Evolutionary conservation across 2,329 filamentous ascomycete genomes (phyloP).

Genomic region (Mycosphaerelloides madeirae): DNA sequence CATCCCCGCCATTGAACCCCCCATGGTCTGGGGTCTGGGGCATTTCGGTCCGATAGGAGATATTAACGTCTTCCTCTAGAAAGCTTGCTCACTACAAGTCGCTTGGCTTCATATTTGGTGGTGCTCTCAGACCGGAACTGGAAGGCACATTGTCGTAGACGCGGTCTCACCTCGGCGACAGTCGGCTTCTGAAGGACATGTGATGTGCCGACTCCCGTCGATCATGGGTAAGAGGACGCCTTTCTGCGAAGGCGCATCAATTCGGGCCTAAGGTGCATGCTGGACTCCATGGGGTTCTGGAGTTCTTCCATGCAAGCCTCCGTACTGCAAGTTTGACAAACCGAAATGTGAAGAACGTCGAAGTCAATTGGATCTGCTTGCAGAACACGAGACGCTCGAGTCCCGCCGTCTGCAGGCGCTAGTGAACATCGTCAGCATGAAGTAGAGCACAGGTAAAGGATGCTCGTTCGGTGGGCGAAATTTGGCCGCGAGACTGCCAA

Average conservation of each 20-base stretch:
- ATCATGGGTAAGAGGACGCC: background rate
- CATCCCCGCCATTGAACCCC: no score
- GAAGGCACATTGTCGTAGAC: background rate
- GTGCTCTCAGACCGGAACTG: background rate
- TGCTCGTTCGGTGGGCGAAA: no score
- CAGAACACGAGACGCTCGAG: background rate
- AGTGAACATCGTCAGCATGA: no score
- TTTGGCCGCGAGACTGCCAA: no score
- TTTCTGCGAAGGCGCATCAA: background rate
- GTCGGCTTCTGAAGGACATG: background rate
- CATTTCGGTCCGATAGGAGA: background rate
- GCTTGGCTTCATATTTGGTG: background rate
- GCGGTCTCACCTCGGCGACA: background rate
- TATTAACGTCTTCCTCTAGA: background rate
- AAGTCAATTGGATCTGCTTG: background rate
- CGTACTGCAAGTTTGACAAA: background rate
- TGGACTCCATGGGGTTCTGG: conserved; percentile 1
- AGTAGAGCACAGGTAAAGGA: background rate
- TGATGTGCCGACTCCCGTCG: background rate
- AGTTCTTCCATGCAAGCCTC: background rate
- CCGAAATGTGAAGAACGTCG: background rate
- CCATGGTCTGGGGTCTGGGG: no score
- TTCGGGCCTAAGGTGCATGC: conserved; percentile 9
- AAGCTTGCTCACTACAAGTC: no score
- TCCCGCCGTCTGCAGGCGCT: no score